These are phyloP conservation scores for Daedaleopsis sinensis DNA, from an alignment of 768 basidiomycete genomes.

Conservation along the genomic window DNA sequence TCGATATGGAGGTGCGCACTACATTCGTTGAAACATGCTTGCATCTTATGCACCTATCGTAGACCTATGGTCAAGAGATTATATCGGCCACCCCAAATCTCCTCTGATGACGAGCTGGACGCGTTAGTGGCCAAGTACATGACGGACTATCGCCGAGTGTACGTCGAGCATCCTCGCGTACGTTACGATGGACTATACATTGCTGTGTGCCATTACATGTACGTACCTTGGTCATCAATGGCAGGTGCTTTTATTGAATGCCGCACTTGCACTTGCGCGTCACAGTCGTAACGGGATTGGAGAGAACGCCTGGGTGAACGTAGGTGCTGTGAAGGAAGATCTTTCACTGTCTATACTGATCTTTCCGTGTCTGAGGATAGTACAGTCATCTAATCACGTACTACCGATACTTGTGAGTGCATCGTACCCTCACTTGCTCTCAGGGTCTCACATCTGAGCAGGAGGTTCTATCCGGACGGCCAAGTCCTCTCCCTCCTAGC, in stretches of 20 bases:
- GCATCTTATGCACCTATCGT: background rate
- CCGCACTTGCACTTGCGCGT: background rate
- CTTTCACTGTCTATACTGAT: background rate
- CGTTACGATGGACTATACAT: slow-evolving; percentile 91
- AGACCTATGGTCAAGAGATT: slow-evolving; percentile 67
- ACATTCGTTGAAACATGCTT: background rate
- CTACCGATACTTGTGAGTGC: slow-evolving; percentile 82
- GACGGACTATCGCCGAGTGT: slow-evolving; percentile 73
- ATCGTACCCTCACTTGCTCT: background rate
- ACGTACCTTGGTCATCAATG: slow-evolving; percentile 33
- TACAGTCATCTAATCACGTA: slow-evolving; percentile 88
- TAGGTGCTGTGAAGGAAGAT: slow-evolving; percentile 40
- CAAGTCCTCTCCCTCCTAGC: slow-evolving; percentile 83
- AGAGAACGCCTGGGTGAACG: slow-evolving; percentile 88
- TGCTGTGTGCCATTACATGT: slow-evolving; percentile 89
- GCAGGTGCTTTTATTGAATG: slow-evolving; percentile 1
- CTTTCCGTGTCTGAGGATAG: slow-evolving; percentile 37
- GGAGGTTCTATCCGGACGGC: slow-evolving; percentile 88
- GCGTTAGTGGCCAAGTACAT: slow-evolving; percentile 54
- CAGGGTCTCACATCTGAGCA: slow-evolving; percentile 31
- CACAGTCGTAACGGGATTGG: slow-evolving; percentile 71
- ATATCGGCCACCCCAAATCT: slow-evolving; percentile 79
- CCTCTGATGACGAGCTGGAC: slow-evolving; percentile 50
- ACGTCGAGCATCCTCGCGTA: slow-evolving; percentile 83
- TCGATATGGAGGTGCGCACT: slow-evolving; percentile 72